Evolutionary conservation across 2,329 filamentous ascomycete genomes (phyloP), one percentile per base, ranked within the genome.

Genomic region (Trichoderma pleuroti): DNA sequence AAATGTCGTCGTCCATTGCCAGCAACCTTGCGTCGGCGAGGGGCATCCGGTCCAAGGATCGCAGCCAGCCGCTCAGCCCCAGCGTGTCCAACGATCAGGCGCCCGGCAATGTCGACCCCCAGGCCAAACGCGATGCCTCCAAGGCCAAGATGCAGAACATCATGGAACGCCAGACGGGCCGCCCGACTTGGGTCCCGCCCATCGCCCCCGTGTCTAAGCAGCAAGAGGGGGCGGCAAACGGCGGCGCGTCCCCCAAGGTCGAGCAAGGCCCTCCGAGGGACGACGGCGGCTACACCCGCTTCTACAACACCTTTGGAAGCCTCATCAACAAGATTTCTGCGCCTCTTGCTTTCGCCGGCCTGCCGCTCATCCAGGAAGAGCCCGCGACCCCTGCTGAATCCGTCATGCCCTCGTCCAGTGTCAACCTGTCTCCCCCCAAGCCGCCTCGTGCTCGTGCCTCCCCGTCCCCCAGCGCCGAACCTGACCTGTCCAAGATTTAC

Each of bases 291-390:
- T 99, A 98, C 78, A 89, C 93, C 8, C 89, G 90, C 68, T 99
- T 98, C 82, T 99, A 98, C 81, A 94, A 88, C 71, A 94, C 93
- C 1, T 97, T 98, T 76, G 94, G 94, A 69, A 93, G 88, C 68
- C 88, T 98, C 61, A 93, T 98, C 77, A 96, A 93, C 72, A 92
- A 91, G 75, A 88, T 98, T 14, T 97, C 95, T 0, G 94, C 94
- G 0, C 94, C 94, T 1, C 84, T 99, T 34, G 95, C 94, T 4
- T 99, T 98, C 82, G 93, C 96, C 5, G 95, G 95, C 1, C 87
- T 99, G 10, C 96, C 96, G 0, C 85, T 99, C 6, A 87, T 89
- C 32, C 77, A 84, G 21, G 84, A 88, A 70, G 86, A 87, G 72
- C 77, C 81, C 1, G 72, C 74, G 1, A 54, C 73, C n/a, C 73